phyloP scores from a whole-genome alignment of 805 yeast genomes.

The Cyberlindnera xylosilytica region DNA sequence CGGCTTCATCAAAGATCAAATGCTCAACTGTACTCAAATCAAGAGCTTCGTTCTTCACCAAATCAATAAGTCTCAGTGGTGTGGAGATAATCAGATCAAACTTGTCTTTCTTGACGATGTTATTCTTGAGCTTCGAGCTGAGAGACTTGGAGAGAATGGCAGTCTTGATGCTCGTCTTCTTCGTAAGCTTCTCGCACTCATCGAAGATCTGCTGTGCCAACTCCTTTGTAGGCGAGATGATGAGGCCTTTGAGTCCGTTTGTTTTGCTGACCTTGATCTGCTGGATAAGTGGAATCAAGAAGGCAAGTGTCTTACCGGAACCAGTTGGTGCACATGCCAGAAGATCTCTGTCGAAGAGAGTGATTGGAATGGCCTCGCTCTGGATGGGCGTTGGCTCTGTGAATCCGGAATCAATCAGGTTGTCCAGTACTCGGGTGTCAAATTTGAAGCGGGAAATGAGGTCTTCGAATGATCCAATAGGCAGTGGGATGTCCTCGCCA shows the following conservation, averaged over 20 bases:
- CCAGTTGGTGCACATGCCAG: conserved; percentile 98
- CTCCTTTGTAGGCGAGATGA: conserved; percentile 93
- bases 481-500: conserved; percentile 86
- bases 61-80: conserved; percentile 83
- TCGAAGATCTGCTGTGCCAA: conserved; percentile 81
- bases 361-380: conserved; percentile 79
- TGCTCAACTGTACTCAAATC: conserved; percentile 66
- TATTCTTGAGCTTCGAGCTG: conserved; percentile 63
- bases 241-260: conserved; percentile 57
- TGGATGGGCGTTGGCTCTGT: conserved; percentile 92
- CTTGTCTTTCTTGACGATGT: conserved; percentile 54
- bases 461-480: conserved; percentile 87
- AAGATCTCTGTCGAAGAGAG: conserved; percentile 68
- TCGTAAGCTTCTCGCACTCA: conserved; percentile 57
- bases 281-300: conserved; percentile 77
- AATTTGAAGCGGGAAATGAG: conserved; percentile 65
- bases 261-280: conserved; percentile 28
- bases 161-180: conserved; percentile 43
- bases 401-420: conserved; percentile 67
- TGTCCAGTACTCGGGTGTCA: conserved; percentile 50
- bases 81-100: conserved; percentile 84
- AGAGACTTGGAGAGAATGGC: conserved; percentile 70
- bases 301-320: conserved; percentile 94
- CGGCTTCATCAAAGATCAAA: conserved; percentile 93
- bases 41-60: conserved; percentile 58